These are phyloP conservation scores for Penicillium sumatraense DNA, from an alignment of 2,329 filamentous ascomycete species.

Conservation along the genomic window DNA sequence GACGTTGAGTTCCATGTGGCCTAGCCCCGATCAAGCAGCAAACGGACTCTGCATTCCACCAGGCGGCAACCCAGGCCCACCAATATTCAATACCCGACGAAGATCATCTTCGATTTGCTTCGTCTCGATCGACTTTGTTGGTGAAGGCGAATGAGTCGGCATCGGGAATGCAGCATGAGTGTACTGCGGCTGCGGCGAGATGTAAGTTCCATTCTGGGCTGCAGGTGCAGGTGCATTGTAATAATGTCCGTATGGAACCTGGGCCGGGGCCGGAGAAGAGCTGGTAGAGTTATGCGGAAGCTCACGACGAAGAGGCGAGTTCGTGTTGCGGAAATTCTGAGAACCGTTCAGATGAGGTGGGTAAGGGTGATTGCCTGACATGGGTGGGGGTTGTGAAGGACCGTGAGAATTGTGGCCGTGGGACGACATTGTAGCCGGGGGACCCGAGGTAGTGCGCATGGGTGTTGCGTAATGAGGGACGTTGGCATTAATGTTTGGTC, in stretches of 20 bases:
- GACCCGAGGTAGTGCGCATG: constrained; percentile 39
- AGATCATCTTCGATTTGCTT: constrained; percentile 55
- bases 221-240: constrained; percentile 8
- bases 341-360: constrained; percentile 25
- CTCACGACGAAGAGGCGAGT: constrained; percentile 39
- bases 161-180: constrained; percentile 26
- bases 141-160: constrained; percentile 27
- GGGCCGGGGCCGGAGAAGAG: not conserved
- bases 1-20: not conserved
- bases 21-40: constrained; percentile 9
- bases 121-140: constrained; percentile 40
- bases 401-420: constrained; percentile 29
- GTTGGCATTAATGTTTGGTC: constrained; percentile 20
- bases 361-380: constrained; percentile 24
- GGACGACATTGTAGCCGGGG: constrained; percentile 36
- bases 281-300: constrained; percentile 19
- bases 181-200: constrained; percentile 29
- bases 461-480: constrained; percentile 38
- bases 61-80: constrained; percentile 27
- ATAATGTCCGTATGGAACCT: constrained; percentile 11
- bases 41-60: constrained; percentile 37
- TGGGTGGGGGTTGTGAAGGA: constrained; percentile 17
- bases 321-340: constrained; percentile 29
- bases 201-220: constrained; percentile 20
- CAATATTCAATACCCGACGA: constrained; percentile 52